These are phyloP conservation scores for Phytopythium delawarense DNA, from an alignment of 352 stramenopile genomes.

Conservation along the genomic window DNA sequence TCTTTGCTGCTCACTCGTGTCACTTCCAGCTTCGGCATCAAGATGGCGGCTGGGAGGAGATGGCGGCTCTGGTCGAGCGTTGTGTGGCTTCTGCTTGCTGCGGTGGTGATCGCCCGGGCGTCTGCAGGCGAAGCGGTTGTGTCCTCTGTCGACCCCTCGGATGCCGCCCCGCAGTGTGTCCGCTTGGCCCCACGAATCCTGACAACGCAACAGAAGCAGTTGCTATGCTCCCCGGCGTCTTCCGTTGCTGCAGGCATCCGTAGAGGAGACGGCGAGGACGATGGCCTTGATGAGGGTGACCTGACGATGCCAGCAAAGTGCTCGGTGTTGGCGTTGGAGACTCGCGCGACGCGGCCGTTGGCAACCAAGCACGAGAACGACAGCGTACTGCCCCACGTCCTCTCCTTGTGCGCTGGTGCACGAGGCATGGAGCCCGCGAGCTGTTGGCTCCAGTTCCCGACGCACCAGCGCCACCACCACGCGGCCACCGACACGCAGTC, in stretches of 20 bases:
- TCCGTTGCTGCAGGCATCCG: neutral
- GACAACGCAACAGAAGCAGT: constrained; percentile 21
- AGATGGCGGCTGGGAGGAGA: neutral
- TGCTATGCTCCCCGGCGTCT: constrained; percentile 11
- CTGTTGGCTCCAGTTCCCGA: constrained; percentile 39
- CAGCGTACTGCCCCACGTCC: constrained; percentile 17
- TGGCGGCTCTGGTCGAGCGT: neutral
- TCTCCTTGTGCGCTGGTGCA: constrained; percentile 20
- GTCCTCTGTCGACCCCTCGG: neutral
- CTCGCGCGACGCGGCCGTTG: neutral
- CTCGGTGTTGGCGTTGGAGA: neutral
- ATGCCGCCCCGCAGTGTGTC: neutral
- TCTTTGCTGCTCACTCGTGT: neutral
- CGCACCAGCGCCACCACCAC: constrained; percentile 16
- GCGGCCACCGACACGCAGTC: neutral
- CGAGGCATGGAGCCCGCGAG: constrained; percentile 22
- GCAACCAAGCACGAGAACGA: neutral
- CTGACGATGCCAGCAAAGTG: neutral
- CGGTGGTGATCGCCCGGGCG: neutral
- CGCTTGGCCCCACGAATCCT: constrained; percentile 18
- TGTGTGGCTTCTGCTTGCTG: neutral
- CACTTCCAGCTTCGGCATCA: neutral
- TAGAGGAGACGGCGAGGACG: neutral
- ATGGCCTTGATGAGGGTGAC: neutral
- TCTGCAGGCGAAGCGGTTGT: neutral